Conservation (phyloP, 2,329 filamentous ascomycete genomes). For the Diaporthe nobilis region DNA sequence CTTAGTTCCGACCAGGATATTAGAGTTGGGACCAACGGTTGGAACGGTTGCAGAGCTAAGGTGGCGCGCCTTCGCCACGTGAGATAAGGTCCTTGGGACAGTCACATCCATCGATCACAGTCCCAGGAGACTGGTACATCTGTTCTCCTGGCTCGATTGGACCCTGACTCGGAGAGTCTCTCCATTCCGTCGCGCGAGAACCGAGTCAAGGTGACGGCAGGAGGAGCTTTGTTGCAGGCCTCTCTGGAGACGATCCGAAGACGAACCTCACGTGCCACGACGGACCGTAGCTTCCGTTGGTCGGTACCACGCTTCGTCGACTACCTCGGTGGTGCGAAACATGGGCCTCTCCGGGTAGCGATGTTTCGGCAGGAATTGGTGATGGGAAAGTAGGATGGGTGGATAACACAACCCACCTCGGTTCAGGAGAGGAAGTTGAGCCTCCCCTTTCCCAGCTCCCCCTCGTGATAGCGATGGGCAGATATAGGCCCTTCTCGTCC, state of each 20-base stretch:
- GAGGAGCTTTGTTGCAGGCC: not conserved
- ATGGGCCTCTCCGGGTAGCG: not conserved
- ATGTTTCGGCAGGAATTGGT: not conserved
- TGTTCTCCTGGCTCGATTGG: not conserved
- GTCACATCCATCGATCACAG: not conserved
- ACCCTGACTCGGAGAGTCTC: not conserved
- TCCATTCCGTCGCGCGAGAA: not conserved
- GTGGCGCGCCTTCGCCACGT: not conserved
- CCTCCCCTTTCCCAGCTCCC: not conserved
- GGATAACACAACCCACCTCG: not conserved
- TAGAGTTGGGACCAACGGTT: constrained; percentile 1
- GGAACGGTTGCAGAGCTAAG: constrained; percentile 12
- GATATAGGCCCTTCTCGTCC: not conserved
- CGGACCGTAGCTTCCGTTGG: not conserved
- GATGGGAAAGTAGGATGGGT: not conserved
- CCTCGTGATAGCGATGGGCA: not conserved
- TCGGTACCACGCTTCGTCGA: constrained; percentile 1
- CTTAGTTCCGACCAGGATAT: not conserved
- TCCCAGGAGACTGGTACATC: not conserved
- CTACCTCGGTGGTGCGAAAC: not conserved
- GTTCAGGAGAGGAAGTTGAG: not conserved
- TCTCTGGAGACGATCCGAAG: not conserved
- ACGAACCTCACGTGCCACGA: not conserved
- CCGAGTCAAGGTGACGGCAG: not conserved
- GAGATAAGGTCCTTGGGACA: not conserved